Base-by-base conservation (phyloP, 805 yeast genomes). In the Barnettozyma botsteinii region DNA sequence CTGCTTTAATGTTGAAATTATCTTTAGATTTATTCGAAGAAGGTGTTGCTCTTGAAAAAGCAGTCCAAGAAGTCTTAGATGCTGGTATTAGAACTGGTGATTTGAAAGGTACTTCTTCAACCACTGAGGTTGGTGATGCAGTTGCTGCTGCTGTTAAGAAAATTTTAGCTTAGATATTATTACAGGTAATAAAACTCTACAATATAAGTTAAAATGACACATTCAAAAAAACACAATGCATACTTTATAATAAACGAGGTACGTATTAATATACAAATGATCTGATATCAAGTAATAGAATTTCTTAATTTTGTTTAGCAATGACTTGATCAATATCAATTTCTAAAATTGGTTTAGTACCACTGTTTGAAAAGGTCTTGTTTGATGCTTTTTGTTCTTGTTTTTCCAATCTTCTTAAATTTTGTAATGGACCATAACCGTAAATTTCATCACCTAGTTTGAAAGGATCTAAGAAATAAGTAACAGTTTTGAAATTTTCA, bases 1-100 rank as follows among this genome's bases (percentile, higher is more conserved):
- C 86, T 11, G 98, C 98, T 24, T 85, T 93, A 95, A 93, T 93
- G 98, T 75, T 93, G 67, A 79, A 91, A 57, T 75, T 93, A 48
- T 88, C 97, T 15, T 76, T 93, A 61, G 81, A 86, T 60, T 66
- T 87, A 57, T 75, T 75, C 44, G 77, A 81, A 48, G 96, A 87
- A 64, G 98, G 96, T 50, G 79, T 74, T 45, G 93, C 88, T 14
- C 70, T 93, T 53, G 98, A 91, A 67, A 66, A 73, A 54, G 98
- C 98, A 15, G 98, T 93, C 23, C 77, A 77, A 47, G 69, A 68
- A 47, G 96, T 87, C 28, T 69, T 93, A 45, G 96, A 88, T 57
- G 52, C 73, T 25, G 95, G 94, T 49, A 64, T 91, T 48, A 83
- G 89, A 71, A 93, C 98, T 38, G 96, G 83, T 46, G 98, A 89